Conservation (phyloP, 768 basidiomycete species). For the Agaricus bisporus region DNA sequence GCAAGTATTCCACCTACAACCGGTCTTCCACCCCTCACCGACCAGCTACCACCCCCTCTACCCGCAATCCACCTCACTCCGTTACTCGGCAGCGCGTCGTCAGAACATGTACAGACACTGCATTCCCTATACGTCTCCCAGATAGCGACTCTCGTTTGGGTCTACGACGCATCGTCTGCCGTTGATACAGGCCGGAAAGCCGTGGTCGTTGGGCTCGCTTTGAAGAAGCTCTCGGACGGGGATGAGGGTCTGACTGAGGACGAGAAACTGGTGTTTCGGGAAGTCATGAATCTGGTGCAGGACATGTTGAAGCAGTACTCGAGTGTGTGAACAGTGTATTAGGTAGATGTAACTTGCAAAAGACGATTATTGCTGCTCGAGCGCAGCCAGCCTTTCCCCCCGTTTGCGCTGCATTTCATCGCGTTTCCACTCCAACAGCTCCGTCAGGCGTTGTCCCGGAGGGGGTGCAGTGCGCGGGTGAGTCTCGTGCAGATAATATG, state of each 20-base stretch:
- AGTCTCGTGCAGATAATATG: conserved; percentile 75
- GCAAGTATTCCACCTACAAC: conserved; percentile 64
- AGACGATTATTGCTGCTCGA: conserved; percentile 20
- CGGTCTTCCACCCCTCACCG: conserved; percentile 36
- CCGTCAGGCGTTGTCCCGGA: conserved; percentile 45
- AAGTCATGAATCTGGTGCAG: conserved; percentile 43
- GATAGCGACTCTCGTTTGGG: conserved; percentile 82
- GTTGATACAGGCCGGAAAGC: conserved; percentile 42
- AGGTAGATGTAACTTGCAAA: too few relatives aligned
- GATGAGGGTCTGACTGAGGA: conserved; percentile 25
- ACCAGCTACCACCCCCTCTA: conserved; percentile 51
- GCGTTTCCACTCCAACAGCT: conserved; percentile 67
- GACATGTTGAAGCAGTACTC: conserved; percentile 22
- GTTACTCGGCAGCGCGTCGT: conserved; percentile 69
- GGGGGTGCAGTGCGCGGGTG: conserved; percentile 68
- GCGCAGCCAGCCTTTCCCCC: conserved; percentile 31
- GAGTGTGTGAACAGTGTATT: neutral
- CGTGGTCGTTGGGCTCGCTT: conserved; percentile 72
- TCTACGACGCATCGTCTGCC: conserved; percentile 33
- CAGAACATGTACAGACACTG: conserved; percentile 62
- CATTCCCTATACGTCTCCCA: conserved; percentile 83
- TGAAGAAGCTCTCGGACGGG: conserved; percentile 33
- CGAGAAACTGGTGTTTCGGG: conserved; percentile 41
- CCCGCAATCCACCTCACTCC: conserved; percentile 72
- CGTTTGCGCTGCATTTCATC: conserved; percentile 33